phyloP scores from a whole-genome alignment of 2,329 filamentous ascomycete species.

The Penicillium sp. region DNA sequence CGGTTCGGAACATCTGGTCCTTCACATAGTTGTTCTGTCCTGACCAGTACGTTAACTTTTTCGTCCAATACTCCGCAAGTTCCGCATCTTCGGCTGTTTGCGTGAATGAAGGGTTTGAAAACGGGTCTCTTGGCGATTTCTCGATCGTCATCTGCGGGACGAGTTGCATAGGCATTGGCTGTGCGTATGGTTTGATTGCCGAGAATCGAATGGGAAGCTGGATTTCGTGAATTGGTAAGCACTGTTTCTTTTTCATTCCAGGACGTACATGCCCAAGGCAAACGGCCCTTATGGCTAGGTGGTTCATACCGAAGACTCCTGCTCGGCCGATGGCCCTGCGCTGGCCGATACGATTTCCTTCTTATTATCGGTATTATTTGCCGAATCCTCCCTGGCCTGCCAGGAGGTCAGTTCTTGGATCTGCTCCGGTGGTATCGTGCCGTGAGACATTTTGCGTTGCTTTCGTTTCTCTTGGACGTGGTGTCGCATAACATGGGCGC shows the following conservation, averaged over 20 bases:
- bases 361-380: conserved; percentile 3
- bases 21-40: conserved; percentile 42
- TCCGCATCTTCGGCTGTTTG: conserved; percentile 30
- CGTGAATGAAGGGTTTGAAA: conserved; percentile 29
- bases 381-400: conserved; percentile 9
- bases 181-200: conserved; percentile 10
- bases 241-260: background rate
- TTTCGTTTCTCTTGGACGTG: conserved; percentile 45
- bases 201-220: conserved; percentile 19
- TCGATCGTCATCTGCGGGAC: conserved; percentile 29
- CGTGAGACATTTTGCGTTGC: conserved; percentile 31
- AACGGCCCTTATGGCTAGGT: background rate
- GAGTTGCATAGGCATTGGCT: conserved; percentile 3
- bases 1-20: conserved; percentile 34
- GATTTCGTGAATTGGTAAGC: conserved; percentile 4
- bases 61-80: conserved; percentile 38
- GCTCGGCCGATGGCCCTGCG: background rate
- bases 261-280: background rate
- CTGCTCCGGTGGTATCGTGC: conserved; percentile 5
- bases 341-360: background rate
- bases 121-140: conserved; percentile 34
- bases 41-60: conserved; percentile 43
- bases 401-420: background rate
- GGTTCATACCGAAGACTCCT: conserved; percentile 22
- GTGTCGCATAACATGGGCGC: conserved; percentile 47